Percentiles rank a stretch among this genome's conserved stretches.
Evolutionary conservation across 345 rosid species (phyloP).

Genomic region (Salix exigua): DNA sequence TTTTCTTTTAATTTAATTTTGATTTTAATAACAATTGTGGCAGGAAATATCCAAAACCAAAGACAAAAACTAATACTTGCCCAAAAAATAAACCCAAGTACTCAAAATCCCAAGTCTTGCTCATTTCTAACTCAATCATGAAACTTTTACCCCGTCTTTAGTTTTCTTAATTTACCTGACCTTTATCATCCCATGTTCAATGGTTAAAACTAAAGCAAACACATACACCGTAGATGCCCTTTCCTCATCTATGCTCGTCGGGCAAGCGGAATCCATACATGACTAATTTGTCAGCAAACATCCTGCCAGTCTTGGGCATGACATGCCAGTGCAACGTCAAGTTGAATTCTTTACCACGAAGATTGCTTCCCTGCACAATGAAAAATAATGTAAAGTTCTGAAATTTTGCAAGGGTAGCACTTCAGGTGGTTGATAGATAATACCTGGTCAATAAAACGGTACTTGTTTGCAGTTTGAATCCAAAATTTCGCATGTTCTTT

Average conservation of each 20-base stretch:
- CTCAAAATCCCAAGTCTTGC: not conserved
- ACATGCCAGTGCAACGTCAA: conserved; percentile 93
- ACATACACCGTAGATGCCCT: not conserved
- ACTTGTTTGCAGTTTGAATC: conserved; percentile 73
- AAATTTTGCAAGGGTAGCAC: not conserved
- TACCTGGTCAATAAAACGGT: conserved; percentile 95
- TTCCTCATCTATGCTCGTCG: conserved; percentile 58
- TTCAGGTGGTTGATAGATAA: not conserved
- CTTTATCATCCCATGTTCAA: conserved; percentile 8
- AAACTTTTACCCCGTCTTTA: not conserved
- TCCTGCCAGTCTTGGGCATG: conserved; percentile 94
- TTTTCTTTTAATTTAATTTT: no score
- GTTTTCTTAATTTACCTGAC: conserved; percentile 6
- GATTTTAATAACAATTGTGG: not conserved
- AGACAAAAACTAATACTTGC: not conserved
- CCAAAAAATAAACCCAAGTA: not conserved
- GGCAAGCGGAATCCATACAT: conserved; percentile 74
- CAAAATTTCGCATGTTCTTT: conserved; percentile 81
- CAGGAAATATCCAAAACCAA: not conserved
- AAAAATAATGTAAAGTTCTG: conserved; percentile 4
- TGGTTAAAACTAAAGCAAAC: conserved; percentile 31
- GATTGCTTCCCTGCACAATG: conserved; percentile 63
- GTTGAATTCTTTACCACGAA: conserved; percentile 78
- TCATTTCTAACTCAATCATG: not conserved
- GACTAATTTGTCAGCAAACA: conserved; percentile 71